Evolutionary conservation across 345 rosid species (phyloP).

Genomic region (Citrus inodora): DNA sequence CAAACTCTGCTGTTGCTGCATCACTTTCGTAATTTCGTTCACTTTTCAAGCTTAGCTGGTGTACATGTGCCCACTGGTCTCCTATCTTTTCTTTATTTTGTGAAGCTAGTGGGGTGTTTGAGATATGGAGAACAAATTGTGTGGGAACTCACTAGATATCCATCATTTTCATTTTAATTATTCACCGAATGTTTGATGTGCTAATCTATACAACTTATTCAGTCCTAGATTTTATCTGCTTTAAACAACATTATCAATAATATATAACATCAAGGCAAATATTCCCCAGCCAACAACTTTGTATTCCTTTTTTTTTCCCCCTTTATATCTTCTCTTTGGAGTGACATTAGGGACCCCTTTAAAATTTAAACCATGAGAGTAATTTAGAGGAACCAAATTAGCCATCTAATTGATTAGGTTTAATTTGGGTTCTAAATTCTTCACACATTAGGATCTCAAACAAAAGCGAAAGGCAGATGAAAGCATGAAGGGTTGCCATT

Average conservation of each 20-base stretch:
- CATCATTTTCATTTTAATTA: constrained; percentile 18
- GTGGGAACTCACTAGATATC: constrained; percentile 26
- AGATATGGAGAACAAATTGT: constrained; percentile 14
- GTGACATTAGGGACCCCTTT: background rate
- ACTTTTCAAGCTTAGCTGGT: constrained; percentile 17
- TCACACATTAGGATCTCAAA: background rate
- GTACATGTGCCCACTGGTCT: constrained; percentile 19
- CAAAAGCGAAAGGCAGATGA: constrained; percentile 5
- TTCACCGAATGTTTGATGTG: constrained; percentile 12
- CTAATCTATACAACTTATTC: constrained; percentile 9
- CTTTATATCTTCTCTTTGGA: background rate
- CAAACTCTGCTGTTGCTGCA: background rate
- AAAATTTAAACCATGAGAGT: background rate
- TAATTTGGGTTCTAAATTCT: background rate
- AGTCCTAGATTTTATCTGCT: constrained; percentile 7
- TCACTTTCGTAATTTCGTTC: background rate
- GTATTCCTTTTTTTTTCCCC: too few species aligned
- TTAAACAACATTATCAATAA: background rate
- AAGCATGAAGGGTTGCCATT: background rate
- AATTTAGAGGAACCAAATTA: background rate
- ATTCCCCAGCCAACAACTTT: constrained; percentile 9
- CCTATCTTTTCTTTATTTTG: background rate
- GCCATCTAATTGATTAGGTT: background rate
- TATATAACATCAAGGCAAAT: background rate
- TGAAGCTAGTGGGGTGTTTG: constrained; percentile 10